Evolutionary conservation across 176 grass and related monocot genomes (phyloP), one percentile per base, ranked within the genome.

Genomic region (Pontederia crassipes): DNA sequence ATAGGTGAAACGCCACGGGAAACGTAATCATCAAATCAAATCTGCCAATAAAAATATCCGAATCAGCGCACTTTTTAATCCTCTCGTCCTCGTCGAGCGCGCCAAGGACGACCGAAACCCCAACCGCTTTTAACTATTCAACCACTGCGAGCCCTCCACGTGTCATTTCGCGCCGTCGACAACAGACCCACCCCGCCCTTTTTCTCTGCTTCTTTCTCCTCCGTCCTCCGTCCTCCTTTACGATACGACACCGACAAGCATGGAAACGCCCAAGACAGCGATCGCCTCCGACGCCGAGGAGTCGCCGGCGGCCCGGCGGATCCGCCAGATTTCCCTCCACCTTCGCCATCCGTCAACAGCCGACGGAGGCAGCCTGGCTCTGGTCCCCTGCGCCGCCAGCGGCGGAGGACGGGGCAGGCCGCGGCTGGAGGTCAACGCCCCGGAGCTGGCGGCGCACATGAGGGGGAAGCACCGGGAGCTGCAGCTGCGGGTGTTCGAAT

Each of bases 401-500:
- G 46, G 46, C 2, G 28, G 4, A 1, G 40, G 17, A 2, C 28
- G 58, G 18, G 54, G 24, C 45, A 77, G 72, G 15, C 71, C 32
- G 32, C 32, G 59, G 50, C 59, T 69, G 10, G 54, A 48, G 32
- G 77, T 78, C 35, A 86, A 78, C 65, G 81, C 76, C 11, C 73
- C 80, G 13, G 65, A 66, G 61, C 80, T 97, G 13, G 61, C 73
- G 12, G 74, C 78, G 57, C 85, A 72, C 67, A 67, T 88, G 4
- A 20, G 74, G 2, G 81, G 93, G 5, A 52, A 78, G 15, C 84
- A 98, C 67, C 52, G 77, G 2, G 74, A 29, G 10, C 53, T 75
- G 26, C 93, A 98, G 81, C 50, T 20, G 26, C 63, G 77, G 13
- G 67, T 92, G 40, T 98, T 86, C 70, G 79, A 92, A 14, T 92